phyloP scores from a whole-genome alignment of 2,329 filamentous ascomycete genomes.

The Aspergillus sp. region DNA sequence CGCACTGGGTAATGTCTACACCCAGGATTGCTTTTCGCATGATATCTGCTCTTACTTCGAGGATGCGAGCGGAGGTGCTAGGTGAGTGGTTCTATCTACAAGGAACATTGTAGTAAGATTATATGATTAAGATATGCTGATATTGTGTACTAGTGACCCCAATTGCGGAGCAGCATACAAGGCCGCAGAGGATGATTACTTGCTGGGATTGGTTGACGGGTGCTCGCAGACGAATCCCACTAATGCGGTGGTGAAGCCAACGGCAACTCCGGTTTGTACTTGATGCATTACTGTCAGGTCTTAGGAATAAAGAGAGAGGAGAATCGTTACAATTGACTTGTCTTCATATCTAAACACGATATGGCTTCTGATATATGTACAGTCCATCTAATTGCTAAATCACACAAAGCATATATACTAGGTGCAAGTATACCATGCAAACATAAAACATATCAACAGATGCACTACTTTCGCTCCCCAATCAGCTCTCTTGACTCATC shows the following conservation, averaged over 20 bases:
- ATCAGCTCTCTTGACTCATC: not conserved
- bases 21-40: constrained; percentile 24
- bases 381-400: not conserved
- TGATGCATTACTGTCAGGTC: too few relatives aligned
- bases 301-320: too few relatives aligned
- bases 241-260: constrained; percentile 3
- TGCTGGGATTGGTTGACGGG: constrained; percentile 6
- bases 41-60: constrained; percentile 25
- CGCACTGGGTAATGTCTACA: constrained; percentile 21
- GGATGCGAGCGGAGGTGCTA: constrained; percentile 19
- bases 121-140: too few relatives aligned
- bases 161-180: constrained; percentile 18
- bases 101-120: too few relatives aligned
- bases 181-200: constrained; percentile 15
- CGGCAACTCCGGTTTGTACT: constrained; percentile 2
- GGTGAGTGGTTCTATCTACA: not conserved
- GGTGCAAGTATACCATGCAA: too few relatives aligned
- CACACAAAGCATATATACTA: too few relatives aligned
- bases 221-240: constrained; percentile 17
- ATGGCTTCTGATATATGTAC: not conserved
- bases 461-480: not conserved
- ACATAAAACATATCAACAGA: not conserved
- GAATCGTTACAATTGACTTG: too few relatives aligned
- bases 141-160: constrained; percentile 7
- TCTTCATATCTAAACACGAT: not conserved